These are phyloP conservation scores for Phytophthora tubulina DNA, from an alignment of 352 stramenopile species.

Conservation along the genomic window DNA sequence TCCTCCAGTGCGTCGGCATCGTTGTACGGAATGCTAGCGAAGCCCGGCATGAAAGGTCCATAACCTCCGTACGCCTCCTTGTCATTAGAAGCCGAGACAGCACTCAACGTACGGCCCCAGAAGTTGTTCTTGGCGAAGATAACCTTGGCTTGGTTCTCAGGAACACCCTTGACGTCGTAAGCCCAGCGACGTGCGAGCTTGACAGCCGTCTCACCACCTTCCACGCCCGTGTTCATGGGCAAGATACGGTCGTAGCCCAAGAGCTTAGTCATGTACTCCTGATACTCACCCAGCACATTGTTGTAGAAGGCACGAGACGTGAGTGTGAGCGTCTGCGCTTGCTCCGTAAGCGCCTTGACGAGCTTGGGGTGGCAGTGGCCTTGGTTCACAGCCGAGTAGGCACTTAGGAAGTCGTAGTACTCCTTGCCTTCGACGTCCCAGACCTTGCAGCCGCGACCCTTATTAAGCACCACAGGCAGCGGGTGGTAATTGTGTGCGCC, in stretches of 20 bases:
- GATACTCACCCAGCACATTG: conserved; percentile 97
- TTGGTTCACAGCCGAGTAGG: conserved; percentile 93
- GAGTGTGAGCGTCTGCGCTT: conserved; percentile 96
- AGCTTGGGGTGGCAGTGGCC: conserved; percentile 99
- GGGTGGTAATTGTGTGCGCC: conserved; percentile 99
- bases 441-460: conserved; percentile 94
- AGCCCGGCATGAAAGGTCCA: conserved; percentile 98
- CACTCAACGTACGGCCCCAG: conserved; percentile 98
- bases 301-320: conserved; percentile 99
- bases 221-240: conserved; percentile 99
- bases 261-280: conserved; percentile 96
- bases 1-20: conserved; percentile 91
- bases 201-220: conserved; percentile 98
- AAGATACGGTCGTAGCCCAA: conserved; percentile 98
- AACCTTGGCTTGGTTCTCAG: conserved; percentile 91
- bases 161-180: conserved; percentile 98
- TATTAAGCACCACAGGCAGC: conserved; percentile 96
- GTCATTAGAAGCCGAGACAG: conserved; percentile 96
- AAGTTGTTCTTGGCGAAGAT: conserved; percentile 99
- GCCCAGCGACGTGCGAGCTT: conserved; percentile 97
- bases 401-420: conserved; percentile 99
- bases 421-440: conserved; percentile 97
- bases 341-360: conserved; percentile 93
- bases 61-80: conserved; percentile 90
- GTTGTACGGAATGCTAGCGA: conserved; percentile 94